Percentiles rank a stretch among this genome's conserved stretches.
phyloP scores from a whole-genome alignment of 768 basidiomycete genomes.

The Paxillus involutus region DNA sequence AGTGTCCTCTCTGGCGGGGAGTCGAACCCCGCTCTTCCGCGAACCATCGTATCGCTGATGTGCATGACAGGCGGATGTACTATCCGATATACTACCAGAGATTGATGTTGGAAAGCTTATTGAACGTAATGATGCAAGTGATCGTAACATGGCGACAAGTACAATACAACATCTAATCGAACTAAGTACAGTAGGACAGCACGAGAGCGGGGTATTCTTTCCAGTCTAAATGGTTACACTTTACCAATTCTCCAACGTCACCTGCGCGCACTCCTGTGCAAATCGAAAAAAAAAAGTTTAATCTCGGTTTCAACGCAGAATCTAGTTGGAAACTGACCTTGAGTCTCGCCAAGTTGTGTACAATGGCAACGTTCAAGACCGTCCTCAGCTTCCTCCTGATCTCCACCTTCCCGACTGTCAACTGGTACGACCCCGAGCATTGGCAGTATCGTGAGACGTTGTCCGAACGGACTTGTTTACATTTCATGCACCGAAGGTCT shows the following conservation, averaged over 20 bases:
- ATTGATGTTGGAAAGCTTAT: neutral
- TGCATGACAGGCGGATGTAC: conserved; percentile 49
- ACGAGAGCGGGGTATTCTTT: neutral
- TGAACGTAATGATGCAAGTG: too few species aligned
- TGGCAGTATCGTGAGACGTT: conserved; percentile 82
- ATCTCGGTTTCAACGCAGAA: neutral
- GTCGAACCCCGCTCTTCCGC: conserved; percentile 46
- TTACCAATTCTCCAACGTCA: conserved; percentile 39
- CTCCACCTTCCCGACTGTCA: conserved; percentile 73
- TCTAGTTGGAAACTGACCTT: conserved; percentile 46
- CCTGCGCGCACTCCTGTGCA: conserved; percentile 40
- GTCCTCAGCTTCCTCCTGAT: conserved; percentile 71
- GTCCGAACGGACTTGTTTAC: conserved; percentile 88
- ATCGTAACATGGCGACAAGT: too few species aligned
- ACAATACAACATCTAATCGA: too few species aligned
- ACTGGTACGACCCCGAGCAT: conserved; percentile 84
- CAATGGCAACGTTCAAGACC: conserved; percentile 78
- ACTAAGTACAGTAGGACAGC: neutral
- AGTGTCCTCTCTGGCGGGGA: conserved; percentile 44
- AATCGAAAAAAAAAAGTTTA: neutral
- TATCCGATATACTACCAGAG: conserved; percentile 53
- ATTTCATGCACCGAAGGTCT: conserved; percentile 86
- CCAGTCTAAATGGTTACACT: neutral
- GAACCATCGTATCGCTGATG: conserved; percentile 6
- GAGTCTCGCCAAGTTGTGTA: conserved; percentile 65